Evolutionary conservation across 345 rosid species (phyloP).

Genomic region (Schrenkiella parvula): DNA sequence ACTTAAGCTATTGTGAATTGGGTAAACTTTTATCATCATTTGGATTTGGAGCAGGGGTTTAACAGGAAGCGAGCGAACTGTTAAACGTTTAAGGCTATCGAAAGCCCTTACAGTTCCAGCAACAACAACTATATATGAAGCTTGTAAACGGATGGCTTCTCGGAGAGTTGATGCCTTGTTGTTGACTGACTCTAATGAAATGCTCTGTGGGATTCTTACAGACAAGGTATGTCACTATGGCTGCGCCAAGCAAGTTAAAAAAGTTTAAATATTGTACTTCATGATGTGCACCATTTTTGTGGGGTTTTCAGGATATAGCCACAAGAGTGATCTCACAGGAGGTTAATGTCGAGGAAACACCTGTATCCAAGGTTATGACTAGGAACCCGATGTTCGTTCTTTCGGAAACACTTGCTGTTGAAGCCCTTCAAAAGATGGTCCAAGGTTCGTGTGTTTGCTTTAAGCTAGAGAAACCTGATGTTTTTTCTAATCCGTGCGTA

Average conservation of each 20-base stretch:
- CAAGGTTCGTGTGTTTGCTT: constrained; percentile 54
- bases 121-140: constrained; percentile 68
- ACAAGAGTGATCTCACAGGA: constrained; percentile 84
- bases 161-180: constrained; percentile 90
- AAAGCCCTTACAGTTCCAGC: constrained; percentile 94
- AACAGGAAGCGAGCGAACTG: constrained; percentile 82
- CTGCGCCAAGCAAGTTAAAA: neutral
- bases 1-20: constrained; percentile 1
- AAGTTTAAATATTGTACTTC: neutral
- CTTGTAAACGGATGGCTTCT: constrained; percentile 94
- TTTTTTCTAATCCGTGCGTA: neutral
- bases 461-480: neutral
- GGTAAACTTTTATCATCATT: neutral
- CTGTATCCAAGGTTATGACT: constrained; percentile 96
- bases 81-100: constrained; percentile 77
- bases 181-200: constrained; percentile 86
- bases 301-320: constrained; percentile 68
- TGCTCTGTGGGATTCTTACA: constrained; percentile 98
- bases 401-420: constrained; percentile 94
- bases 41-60: constrained; percentile 51
- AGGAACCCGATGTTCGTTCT: constrained; percentile 91
- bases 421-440: constrained; percentile 99
- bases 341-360: constrained; percentile 77
- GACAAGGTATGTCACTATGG: constrained; percentile 58
- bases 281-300: neutral